Percentiles rank a stretch among this genome's conserved stretches.
phyloP scores from a whole-genome alignment of 306 rosid genomes.

The Pterocarpus macrocarpus region DNA sequence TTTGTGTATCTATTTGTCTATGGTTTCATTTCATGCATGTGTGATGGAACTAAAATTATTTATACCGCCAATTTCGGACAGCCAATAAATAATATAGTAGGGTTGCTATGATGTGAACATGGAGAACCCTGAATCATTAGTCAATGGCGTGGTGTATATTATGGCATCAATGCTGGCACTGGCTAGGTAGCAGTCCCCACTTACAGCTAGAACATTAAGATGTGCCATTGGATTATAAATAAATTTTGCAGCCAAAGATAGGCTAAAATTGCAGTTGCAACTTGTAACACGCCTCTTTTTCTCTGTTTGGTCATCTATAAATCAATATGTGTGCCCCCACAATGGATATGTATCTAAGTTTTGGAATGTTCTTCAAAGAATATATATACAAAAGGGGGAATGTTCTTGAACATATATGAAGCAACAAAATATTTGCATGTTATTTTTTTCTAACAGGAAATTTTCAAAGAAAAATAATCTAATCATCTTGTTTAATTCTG shows the following conservation, averaged over 20 bases:
- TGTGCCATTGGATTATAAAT: neutral
- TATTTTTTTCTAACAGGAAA: neutral
- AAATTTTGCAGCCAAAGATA: too few relatives aligned
- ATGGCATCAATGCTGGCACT: neutral
- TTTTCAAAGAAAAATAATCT: neutral
- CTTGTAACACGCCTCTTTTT: constrained; percentile 14
- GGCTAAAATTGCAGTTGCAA: neutral
- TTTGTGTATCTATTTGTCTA: neutral
- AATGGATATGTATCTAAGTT: neutral
- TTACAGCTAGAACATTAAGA: constrained; percentile 1
- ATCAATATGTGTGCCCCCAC: neutral
- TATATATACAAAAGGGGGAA: neutral
- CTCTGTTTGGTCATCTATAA: constrained; percentile 9
- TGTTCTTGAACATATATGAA: neutral
- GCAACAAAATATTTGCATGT: neutral
- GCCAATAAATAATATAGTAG: neutral
- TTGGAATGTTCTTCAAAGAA: constrained; percentile 10
- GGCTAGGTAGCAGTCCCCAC: constrained; percentile 30
- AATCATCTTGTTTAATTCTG: neutral
- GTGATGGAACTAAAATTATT: neutral
- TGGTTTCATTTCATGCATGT: neutral
- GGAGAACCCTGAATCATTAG: constrained; percentile 8
- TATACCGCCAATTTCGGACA: neutral
- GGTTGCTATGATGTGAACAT: neutral
- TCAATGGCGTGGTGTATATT: constrained; percentile 14